Evolutionary conservation across 1,284 basidiomycete species (phyloP).

Genomic region (Erythrobasidium hasegawianum): DNA sequence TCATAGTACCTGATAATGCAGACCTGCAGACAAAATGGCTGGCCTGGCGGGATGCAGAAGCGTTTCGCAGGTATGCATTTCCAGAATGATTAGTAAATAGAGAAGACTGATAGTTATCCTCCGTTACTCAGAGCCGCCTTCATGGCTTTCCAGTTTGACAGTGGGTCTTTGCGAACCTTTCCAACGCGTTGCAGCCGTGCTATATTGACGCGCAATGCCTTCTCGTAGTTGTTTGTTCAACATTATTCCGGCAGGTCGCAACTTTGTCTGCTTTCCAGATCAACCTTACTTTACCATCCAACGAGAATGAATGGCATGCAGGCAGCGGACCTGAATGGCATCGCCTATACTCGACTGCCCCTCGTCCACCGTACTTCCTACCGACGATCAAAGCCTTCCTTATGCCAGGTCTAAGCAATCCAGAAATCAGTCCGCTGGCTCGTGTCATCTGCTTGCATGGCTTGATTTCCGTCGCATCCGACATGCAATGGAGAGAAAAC

Average conservation of each 20-base stretch:
- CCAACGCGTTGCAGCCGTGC: too few relatives aligned
- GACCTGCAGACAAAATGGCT: constrained; percentile 40
- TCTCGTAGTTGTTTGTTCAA: constrained; percentile 30
- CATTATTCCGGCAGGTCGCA: constrained; percentile 44
- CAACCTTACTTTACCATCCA: constrained; percentile 42
- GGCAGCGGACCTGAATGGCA: constrained; percentile 40
- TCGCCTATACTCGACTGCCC: constrained; percentile 33
- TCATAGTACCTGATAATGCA: constrained; percentile 30
- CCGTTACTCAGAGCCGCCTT: constrained; percentile 39
- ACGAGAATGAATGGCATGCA: constrained; percentile 44
- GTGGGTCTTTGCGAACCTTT: constrained; percentile 25
- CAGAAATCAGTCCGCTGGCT: constrained; percentile 42
- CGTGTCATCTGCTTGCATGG: constrained; percentile 42
- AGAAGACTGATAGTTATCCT: too few relatives aligned
- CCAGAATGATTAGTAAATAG: too few relatives aligned
- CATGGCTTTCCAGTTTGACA: constrained; percentile 43
- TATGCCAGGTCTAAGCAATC: constrained; percentile 33
- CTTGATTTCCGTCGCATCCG: constrained; percentile 41
- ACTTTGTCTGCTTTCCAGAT: constrained; percentile 45
- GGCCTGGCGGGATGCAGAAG: constrained; percentile 44
- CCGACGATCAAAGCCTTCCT: constrained; percentile 43
- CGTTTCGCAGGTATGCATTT: background rate
- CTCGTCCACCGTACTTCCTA: constrained; percentile 42
- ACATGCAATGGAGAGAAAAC: constrained; percentile 41
- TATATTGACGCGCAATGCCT: background rate